A percentile compares a stretch with the other conserved stretches of the same genome.
Conservation (phyloP, 345 rosid genomes). For the Lepidium sativum region DNA sequence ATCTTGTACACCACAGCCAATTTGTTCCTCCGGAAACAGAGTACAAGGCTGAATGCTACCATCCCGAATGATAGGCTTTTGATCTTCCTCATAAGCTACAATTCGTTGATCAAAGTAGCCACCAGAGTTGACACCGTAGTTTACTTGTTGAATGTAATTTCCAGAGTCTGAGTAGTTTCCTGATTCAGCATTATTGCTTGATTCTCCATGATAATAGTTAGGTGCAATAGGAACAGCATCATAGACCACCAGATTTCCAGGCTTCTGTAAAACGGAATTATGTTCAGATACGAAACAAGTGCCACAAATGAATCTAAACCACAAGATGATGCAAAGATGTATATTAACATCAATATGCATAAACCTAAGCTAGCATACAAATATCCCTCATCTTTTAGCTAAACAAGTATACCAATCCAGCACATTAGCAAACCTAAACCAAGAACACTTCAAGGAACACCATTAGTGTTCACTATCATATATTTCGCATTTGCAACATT, state of each 20-base stretch:
- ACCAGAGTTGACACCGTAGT: slow-evolving; percentile 24
- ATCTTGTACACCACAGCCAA: slow-evolving; percentile 33
- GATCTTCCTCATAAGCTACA: slow-evolving; percentile 39
- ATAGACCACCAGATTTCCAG: slow-evolving; percentile 28
- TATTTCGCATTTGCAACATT: not conserved
- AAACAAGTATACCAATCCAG: not conserved
- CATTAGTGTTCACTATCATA: not conserved
- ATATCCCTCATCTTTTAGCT: not conserved
- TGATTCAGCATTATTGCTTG: slow-evolving; percentile 46
- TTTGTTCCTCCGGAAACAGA: slow-evolving; percentile 32
- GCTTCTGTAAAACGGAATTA: slow-evolving; percentile 33
- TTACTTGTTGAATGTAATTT: slow-evolving; percentile 13
- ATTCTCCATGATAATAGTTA: slow-evolving; percentile 46
- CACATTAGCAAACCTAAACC: not conserved
- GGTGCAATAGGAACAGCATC: slow-evolving; percentile 35
- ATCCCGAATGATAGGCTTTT: slow-evolving; percentile 39
- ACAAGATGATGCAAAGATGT: not conserved
- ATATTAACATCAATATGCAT: not conserved
- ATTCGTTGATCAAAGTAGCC: slow-evolving; percentile 24
- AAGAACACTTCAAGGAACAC: not conserved
- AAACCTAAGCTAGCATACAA: not conserved
- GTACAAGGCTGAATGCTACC: slow-evolving; percentile 33
- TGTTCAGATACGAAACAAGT: not conserved
- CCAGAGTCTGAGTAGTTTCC: slow-evolving; percentile 23
- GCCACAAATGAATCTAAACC: not conserved